Base-by-base conservation (phyloP, 1,139 yeast species). In the Zygoascus meyerae region DNA sequence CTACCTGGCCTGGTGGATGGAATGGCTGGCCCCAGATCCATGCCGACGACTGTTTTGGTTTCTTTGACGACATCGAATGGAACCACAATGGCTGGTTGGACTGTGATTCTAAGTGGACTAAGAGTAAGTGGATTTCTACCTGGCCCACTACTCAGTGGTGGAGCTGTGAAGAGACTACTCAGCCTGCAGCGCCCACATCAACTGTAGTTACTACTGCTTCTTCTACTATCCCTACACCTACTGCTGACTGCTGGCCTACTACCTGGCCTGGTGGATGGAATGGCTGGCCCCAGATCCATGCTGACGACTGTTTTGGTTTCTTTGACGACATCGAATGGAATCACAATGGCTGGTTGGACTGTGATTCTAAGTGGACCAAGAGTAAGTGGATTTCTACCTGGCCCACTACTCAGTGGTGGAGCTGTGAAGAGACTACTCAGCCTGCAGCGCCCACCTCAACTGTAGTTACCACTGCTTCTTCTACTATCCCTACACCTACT, bases 201-300 rank as follows among this genome's bases (percentile, higher is more conserved):
- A 34, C 46, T 34, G 28, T n/a, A 17, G 5, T 29, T 15, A 10
- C 12, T 15, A 35, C 33, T 32, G 28, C 42, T 44, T 3, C 47
- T 26, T 11, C 46, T 33, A 42, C 36, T 11, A 3, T 28, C 9
- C 15, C 33, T n/a, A 10, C 38, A 16, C 42, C 29, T 31, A 15
- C 34, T 31, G 18, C 44, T 30, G 21, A 35, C 14, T 40, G 32
- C 31, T 32, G 42, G 40, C 45, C 48, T 29, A 30, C 28, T 44
- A 42, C 37, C 12, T 34, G 34, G 41, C 41, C 34, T 18, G 41
- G 41, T 15, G 34, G 41, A 29, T 38, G 41, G 33, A 28, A 26
- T n/a, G 39, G 39, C 32, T 38, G 34, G 41, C 41, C 34, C 33
- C 47, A 41, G 40, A 47, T 46, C 50, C 43, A 47, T 31, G 44